Percentiles rank a stretch among this genome's conserved stretches.
phyloP scores from a whole-genome alignment of 257 asterid species.

The Voacanga thouarsii region DNA sequence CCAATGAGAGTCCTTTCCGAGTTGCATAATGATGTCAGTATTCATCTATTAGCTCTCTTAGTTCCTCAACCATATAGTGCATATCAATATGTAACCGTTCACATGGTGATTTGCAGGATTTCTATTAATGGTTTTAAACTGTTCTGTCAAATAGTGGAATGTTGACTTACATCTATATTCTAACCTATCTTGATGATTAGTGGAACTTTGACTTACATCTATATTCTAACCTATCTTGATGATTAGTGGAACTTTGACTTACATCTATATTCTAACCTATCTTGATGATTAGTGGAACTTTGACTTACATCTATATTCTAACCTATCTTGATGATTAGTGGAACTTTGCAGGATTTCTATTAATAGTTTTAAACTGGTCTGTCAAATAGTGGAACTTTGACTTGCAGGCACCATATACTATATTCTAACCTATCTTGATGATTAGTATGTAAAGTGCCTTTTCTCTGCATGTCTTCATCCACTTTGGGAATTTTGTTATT shows the following conservation, averaged over 20 bases:
- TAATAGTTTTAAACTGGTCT: background rate
- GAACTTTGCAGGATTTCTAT: background rate
- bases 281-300: no score
- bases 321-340: no score
- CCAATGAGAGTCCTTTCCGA: no score
- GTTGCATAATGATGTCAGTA: background rate
- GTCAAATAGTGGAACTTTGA: background rate
- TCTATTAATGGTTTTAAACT: background rate
- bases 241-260: no score
- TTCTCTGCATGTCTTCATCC: background rate
- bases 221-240: no score
- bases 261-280: no score
- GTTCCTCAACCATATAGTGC: background rate
- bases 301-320: no score
- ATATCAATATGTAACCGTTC: background rate
- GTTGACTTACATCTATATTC: no score
- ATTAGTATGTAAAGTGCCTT: background rate
- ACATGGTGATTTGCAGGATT: background rate
- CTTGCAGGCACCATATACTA: background rate
- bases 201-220: no score
- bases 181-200: no score
- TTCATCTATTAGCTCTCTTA: background rate
- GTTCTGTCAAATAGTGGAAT: background rate
- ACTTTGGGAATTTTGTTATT: background rate
- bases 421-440: background rate